Evolutionary conservation across 148 eudicot species (phyloP).

Genomic region (Tetragonia tetragonoides): DNA sequence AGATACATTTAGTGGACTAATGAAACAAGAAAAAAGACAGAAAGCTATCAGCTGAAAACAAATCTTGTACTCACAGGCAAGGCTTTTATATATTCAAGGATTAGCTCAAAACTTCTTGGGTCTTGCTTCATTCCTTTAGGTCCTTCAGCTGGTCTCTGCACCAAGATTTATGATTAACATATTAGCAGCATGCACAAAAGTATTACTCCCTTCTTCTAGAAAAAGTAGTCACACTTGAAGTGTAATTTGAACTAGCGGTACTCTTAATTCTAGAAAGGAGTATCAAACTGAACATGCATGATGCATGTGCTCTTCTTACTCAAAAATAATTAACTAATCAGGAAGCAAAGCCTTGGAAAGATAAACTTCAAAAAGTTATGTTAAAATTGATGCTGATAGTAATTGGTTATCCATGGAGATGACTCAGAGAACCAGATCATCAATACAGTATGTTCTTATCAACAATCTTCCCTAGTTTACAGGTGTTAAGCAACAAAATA

Average conservation of each 20-base stretch:
- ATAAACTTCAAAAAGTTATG: background rate
- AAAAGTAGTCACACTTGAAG: no score
- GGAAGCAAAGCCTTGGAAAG: background rate
- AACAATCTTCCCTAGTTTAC: background rate
- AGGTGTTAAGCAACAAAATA: background rate
- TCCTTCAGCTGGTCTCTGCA: conserved; percentile 81
- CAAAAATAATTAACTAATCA: no score
- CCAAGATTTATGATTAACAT: conserved; percentile 1
- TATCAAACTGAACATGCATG: background rate
- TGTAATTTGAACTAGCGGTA: no score
- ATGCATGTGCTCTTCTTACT: background rate
- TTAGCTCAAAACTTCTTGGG: conserved; percentile 78
- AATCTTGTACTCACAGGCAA: conserved; percentile 64
- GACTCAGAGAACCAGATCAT: background rate
- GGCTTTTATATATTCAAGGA: conserved; percentile 87
- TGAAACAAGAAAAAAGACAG: no score
- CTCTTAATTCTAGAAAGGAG: background rate
- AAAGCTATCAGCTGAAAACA: background rate
- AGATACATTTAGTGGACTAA: background rate
- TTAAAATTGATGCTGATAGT: background rate
- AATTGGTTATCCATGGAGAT: background rate
- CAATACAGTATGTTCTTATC: background rate
- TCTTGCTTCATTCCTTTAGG: conserved; percentile 60
- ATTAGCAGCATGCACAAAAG: conserved; percentile 1
- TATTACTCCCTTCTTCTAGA: no score